These are phyloP conservation scores for Leccinum longicurvipes DNA, from an alignment of 768 basidiomycete species.

Conservation along the genomic window DNA sequence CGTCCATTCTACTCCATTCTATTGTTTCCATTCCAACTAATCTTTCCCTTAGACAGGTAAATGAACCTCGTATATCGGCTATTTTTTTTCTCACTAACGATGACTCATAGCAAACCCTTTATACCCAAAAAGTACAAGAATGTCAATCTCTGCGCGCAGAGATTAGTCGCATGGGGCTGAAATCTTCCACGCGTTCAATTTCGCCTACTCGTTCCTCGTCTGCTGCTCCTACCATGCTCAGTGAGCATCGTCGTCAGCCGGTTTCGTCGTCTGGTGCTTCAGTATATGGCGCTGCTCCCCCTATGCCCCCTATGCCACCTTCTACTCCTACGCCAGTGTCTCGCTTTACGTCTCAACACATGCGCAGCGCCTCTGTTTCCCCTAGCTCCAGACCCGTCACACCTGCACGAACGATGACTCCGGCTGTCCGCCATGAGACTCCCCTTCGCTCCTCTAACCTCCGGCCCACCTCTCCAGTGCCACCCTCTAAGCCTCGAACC, in stretches of 20 bases:
- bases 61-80: slow-evolving; percentile 22
- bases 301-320: slow-evolving; percentile 41
- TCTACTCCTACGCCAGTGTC: slow-evolving; percentile 46
- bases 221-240: slow-evolving; percentile 18
- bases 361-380: slow-evolving; percentile 52
- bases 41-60: slow-evolving; percentile 53
- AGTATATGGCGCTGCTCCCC: slow-evolving; percentile 29
- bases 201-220: slow-evolving; percentile 29
- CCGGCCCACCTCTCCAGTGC: slow-evolving; percentile 29
- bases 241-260: slow-evolving; percentile 30
- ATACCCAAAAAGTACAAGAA: slow-evolving; percentile 69
- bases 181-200: slow-evolving; percentile 24
- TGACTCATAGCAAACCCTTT: slow-evolving; percentile 50
- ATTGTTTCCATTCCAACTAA: slow-evolving; percentile 12
- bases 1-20: slow-evolving; percentile 33
- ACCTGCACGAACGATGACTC: slow-evolving; percentile 29
- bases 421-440: slow-evolving; percentile 29
- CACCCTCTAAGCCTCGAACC: slow-evolving; percentile 44
- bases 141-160: slow-evolving; percentile 65
- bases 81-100: slow-evolving; percentile 11
- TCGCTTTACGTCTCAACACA: slow-evolving; percentile 51
- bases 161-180: slow-evolving; percentile 48
- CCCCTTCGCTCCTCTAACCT: slow-evolving; percentile 29
- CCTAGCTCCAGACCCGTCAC: slow-evolving; percentile 34
- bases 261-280: slow-evolving; percentile 31